These are phyloP conservation scores for Sporobolomyces phaffii DNA, from an alignment of 768 basidiomycete genomes.

Conservation along the genomic window DNA sequence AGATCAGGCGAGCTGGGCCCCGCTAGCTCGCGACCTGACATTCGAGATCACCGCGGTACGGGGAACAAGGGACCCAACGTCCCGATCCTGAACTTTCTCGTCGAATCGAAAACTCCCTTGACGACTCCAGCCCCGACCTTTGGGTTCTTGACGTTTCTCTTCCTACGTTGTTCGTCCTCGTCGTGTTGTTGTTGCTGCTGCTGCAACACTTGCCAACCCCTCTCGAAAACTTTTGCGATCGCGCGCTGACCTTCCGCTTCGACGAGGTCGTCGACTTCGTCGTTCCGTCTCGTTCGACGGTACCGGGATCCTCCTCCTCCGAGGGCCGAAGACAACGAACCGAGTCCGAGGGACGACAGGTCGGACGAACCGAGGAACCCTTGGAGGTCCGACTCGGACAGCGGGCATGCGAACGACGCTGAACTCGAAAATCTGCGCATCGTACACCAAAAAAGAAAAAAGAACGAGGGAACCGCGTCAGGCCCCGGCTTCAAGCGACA, in stretches of 20 bases:
- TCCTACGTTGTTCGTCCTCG: too few relatives aligned
- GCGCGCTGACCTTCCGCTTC: neutral
- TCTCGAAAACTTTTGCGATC: neutral
- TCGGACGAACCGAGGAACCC: constrained; percentile 25
- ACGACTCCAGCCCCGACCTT: neutral
- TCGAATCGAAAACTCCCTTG: constrained; percentile 3
- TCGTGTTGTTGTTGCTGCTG: neutral
- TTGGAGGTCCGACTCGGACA: constrained; percentile 22
- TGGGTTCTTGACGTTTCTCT: neutral
- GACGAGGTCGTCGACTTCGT: neutral
- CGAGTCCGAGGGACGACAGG: constrained; percentile 7
- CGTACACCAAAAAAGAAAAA: too few relatives aligned
- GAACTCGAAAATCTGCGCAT: constrained; percentile 31
- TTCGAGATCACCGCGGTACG: too few relatives aligned
- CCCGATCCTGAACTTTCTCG: constrained; percentile 3
- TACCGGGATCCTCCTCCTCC: neutral
- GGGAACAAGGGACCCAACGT: constrained; percentile 9
- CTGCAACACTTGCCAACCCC: neutral
- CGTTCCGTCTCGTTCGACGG: neutral
- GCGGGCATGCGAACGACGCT: constrained; percentile 34
- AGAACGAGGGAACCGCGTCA: neutral
- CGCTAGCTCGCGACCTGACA: too few relatives aligned
- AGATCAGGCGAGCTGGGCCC: neutral
- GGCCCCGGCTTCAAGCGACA: neutral
- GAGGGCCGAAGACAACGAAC: neutral